These are phyloP conservation scores for Flammula alnicola DNA, from an alignment of 1,284 basidiomycete species.

Conservation along the genomic window DNA sequence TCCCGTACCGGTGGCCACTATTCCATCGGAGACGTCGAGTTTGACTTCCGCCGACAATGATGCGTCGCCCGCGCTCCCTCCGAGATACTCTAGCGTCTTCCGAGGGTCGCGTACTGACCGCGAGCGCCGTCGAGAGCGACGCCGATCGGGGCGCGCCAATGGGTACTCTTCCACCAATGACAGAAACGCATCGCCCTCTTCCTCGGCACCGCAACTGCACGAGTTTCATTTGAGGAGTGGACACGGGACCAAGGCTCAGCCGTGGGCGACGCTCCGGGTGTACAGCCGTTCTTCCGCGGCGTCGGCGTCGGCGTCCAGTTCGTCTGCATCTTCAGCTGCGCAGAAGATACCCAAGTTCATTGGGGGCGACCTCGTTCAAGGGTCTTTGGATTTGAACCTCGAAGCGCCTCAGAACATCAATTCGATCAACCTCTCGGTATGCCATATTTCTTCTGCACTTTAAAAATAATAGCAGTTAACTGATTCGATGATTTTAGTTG, in stretches of 20 bases:
- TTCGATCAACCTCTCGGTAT: conserved; percentile 29
- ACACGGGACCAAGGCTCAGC: conserved; percentile 25
- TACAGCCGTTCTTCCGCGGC: conserved; percentile 27
- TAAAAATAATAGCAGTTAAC: neutral
- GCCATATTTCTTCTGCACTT: conserved; percentile 4
- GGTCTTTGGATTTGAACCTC: conserved; percentile 34
- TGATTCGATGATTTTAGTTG: conserved; percentile 25
- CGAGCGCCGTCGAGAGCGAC: conserved; percentile 4
- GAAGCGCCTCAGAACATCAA: conserved; percentile 32
- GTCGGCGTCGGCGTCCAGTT: conserved; percentile 1
- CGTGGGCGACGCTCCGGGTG: conserved; percentile 40
- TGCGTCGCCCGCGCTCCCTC: conserved; percentile 3
- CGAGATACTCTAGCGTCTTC: conserved; percentile 22
- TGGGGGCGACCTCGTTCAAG: conserved; percentile 33
- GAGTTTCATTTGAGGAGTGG: conserved; percentile 22
- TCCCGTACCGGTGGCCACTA: neutral
- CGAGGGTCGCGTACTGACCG: neutral
- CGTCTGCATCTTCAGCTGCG: conserved; percentile 21
- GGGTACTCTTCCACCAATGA: neutral
- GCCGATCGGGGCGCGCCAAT: neutral
- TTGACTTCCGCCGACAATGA: neutral
- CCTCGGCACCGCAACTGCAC: conserved; percentile 13
- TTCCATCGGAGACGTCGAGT: neutral
- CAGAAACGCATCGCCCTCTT: neutral
- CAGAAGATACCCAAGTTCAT: conserved; percentile 34